Conservation (phyloP, 805 yeast genomes). For the Saccharomycopsis olivae region DNA sequence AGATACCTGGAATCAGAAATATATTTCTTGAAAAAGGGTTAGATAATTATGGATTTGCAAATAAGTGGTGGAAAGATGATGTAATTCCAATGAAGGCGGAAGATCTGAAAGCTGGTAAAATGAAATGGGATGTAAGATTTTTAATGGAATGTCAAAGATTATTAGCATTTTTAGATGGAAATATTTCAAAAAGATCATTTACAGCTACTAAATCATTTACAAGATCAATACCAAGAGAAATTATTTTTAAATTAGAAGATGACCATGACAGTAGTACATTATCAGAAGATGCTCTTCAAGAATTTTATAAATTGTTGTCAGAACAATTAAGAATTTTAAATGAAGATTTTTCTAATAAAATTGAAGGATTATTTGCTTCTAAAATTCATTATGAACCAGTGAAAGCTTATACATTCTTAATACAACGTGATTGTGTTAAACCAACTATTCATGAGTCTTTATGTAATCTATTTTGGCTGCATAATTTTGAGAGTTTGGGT, state of each 20-base stretch:
- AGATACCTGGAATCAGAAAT: slow-evolving; percentile 11
- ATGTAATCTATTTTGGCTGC: too few relatives aligned
- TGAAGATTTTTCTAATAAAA: neutral
- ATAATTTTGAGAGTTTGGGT: too few relatives aligned
- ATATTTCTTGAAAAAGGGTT: slow-evolving; percentile 6
- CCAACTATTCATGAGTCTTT: slow-evolving; percentile 7
- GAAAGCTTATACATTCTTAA: too few relatives aligned
- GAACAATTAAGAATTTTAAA: too few relatives aligned
- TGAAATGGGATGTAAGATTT: neutral
- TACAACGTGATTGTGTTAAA: slow-evolving; percentile 1
- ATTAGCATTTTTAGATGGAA: slow-evolving; percentile 11
- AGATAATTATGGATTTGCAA: slow-evolving; percentile 2
- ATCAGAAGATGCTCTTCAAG: too few relatives aligned
- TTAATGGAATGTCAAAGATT: slow-evolving; percentile 10
- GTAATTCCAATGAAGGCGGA: neutral
- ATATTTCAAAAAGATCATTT: slow-evolving; percentile 9
- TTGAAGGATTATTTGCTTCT: slow-evolving; percentile 2
- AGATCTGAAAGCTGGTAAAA: neutral
- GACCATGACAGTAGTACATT: too few relatives aligned
- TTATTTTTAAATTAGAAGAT: neutral
- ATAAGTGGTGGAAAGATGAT: slow-evolving; percentile 14
- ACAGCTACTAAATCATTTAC: slow-evolving; percentile 7
- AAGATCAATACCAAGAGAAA: neutral
- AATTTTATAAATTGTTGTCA: too few relatives aligned
- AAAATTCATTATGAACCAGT: neutral